These are phyloP conservation scores for Alternaria triticina DNA, from an alignment of 2,329 filamentous ascomycete genomes.

Conservation along the genomic window DNA sequence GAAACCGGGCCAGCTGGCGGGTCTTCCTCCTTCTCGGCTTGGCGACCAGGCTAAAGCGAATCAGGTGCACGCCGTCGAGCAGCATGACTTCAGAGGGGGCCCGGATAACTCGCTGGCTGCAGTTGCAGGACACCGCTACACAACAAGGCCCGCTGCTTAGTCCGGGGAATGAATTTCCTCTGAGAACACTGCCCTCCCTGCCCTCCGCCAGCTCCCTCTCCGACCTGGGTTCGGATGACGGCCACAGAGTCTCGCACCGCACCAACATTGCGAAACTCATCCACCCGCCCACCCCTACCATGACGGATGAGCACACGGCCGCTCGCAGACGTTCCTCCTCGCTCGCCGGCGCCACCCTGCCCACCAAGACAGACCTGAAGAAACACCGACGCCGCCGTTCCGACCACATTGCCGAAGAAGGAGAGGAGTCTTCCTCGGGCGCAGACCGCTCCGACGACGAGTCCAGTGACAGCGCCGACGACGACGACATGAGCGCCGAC, in stretches of 20 bases:
- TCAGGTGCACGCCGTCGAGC: conserved; percentile 19
- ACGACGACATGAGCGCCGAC: conserved; percentile 68
- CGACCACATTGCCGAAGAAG: conserved; percentile 45
- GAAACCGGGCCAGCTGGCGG: conserved; percentile 6
- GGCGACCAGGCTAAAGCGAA: conserved; percentile 17
- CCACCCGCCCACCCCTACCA: conserved; percentile 41
- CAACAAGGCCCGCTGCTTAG: conserved; percentile 35
- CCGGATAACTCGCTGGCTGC: conserved; percentile 43
- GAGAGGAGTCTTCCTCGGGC: conserved; percentile 35
- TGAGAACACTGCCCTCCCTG: conserved; percentile 43
- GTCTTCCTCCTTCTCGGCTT: conserved; percentile 5
- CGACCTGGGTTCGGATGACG: conserved; percentile 29
- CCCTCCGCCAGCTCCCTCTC: conserved; percentile 38
- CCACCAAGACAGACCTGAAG: conserved; percentile 28
- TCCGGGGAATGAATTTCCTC: conserved; percentile 47
- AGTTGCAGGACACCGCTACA: conserved; percentile 31
- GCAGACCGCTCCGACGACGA: conserved; percentile 39
- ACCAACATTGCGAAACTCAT: conserved; percentile 35
- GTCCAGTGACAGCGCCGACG: conserved; percentile 56
- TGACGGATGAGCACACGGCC: conserved; percentile 36
- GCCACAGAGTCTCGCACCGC: conserved; percentile 16
- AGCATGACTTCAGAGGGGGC: conserved; percentile 29
- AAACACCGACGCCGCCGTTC: conserved; percentile 38
- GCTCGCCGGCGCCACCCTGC: conserved; percentile 35
- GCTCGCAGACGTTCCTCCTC: conserved; percentile 46